Evolutionary conservation across 441 rosid genomes (phyloP).

Genomic region (Populus hybrid): DNA sequence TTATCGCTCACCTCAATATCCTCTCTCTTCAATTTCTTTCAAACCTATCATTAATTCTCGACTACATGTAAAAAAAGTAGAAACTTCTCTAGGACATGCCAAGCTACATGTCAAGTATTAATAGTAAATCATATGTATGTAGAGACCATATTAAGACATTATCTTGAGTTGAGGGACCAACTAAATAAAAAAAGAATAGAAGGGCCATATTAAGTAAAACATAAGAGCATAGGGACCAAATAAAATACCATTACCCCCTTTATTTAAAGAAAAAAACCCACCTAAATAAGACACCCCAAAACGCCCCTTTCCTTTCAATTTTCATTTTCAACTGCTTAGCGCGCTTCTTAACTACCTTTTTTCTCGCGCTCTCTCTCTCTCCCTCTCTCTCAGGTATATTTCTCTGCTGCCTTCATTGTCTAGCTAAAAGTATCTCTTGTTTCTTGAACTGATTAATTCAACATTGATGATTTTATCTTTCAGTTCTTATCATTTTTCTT

Average conservation of each 20-base stretch:
- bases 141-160: background rate
- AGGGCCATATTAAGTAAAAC: background rate
- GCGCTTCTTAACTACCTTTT: background rate
- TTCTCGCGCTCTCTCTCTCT: background rate
- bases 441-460: no score
- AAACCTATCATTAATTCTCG: no score
- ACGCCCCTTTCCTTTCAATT: background rate
- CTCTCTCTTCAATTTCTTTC: no score
- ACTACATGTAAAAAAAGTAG: no score
- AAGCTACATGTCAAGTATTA: background rate
- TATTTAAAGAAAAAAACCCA: no score
- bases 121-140: background rate
- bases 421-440: no score
- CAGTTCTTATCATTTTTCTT: background rate
- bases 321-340: background rate
- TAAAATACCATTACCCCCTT: no score
- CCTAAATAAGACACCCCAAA: background rate
- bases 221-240: background rate
- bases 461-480: no score
- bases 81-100: no score
- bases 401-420: background rate
- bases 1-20: no score
- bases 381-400: background rate
- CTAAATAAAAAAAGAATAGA: background rate
- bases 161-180: background rate